Conservation (phyloP, 345 rosid species). For the Aquilaria malaccensis region DNA sequence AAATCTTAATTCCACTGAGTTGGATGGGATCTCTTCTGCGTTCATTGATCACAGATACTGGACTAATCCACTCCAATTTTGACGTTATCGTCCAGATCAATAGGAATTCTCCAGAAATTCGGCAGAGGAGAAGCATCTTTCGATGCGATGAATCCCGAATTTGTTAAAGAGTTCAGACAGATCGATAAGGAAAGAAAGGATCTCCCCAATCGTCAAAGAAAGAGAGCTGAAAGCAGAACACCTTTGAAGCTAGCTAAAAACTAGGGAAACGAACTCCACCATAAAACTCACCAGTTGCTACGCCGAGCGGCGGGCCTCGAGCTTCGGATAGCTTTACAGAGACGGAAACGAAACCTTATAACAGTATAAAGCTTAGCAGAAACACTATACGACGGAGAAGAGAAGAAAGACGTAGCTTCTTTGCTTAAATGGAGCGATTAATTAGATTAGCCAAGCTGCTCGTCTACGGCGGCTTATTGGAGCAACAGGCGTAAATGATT, state of each 20-base stretch:
- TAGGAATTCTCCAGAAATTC: neutral
- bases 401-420: slow-evolving; percentile 14
- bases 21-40: too few relatives aligned
- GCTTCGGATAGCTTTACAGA: neutral
- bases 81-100: neutral
- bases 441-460: neutral
- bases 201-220: neutral
- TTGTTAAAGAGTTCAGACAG: too few relatives aligned
- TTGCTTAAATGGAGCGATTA: neutral
- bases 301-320: slow-evolving; percentile 1
- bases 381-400: slow-evolving; percentile 14
- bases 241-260: neutral
- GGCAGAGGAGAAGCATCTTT: too few relatives aligned
- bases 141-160: too few relatives aligned
- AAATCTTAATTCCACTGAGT: neutral
- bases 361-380: slow-evolving; percentile 18
- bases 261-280: neutral
- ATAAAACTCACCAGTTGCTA: slow-evolving; percentile 23
- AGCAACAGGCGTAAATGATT: neutral
- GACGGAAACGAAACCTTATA: neutral
- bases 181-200: too few relatives aligned
- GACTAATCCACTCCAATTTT: too few relatives aligned
- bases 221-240: neutral
- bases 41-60: too few relatives aligned
- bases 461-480: neutral